Base-by-base conservation (phyloP, 148 eudicot species). In the Chenopodium album region DNA sequence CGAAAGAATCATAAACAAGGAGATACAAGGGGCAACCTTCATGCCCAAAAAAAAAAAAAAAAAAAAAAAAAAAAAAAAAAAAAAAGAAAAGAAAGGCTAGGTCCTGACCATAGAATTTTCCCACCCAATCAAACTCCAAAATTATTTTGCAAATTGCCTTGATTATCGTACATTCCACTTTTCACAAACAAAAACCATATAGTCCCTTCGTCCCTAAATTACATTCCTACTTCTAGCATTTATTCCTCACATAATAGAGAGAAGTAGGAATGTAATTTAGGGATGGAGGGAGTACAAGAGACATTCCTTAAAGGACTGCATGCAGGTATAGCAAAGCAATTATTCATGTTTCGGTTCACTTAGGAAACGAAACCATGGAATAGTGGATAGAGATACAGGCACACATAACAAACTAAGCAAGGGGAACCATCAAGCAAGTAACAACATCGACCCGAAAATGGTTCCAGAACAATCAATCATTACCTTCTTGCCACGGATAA, bases 401-500 rank as follows among this genome's bases (percentile, higher is more conserved):
- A 41, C 44, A 6, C 44, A 6, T 6, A 41, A 41, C 44, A 41
- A 41, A 41, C 20, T 59, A 19, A 17, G 32, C 62, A 65, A 73
- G 17, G 47, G 34, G 32, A 32, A 56, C 26, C 13, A 19, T 4
- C 66, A 62, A 20, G 50, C 41, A 29, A 2, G 4, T 10, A 52
- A 71, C 3, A 41, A 12, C 14, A 44, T 41, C 22, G 28, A 22
- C 54, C 9, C 0, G 44, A 9, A 56, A 1, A 5, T 22, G 52
- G 14, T 9, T 47, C 71, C 26, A 76, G 10, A 32, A 71, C 1
- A 44, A 41, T 22, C 29, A 20, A 37, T 41, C 26, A 29, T 22
- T 50, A 84, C 86, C 86, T 84, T 84, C 88, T 91, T 91, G 66
- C 94, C 94, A 78, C 94, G 80, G 46, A 91, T 91, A 71, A 91